Conservation (phyloP, 2,329 filamentous ascomycete genomes). For the Ascochyta rabiei region DNA sequence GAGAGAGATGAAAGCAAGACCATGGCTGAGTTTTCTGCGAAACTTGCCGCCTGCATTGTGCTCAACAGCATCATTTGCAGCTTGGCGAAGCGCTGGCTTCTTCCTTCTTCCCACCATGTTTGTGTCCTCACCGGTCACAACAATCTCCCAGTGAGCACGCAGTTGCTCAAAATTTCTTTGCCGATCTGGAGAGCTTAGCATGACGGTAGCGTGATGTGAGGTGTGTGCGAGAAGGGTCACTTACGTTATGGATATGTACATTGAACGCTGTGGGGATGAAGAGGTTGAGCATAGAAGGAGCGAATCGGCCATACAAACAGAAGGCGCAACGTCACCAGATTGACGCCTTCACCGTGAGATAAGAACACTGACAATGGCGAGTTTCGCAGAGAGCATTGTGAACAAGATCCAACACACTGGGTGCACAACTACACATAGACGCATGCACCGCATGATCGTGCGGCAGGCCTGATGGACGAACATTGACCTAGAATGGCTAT, state of each 20-base stretch:
- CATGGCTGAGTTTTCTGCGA: slow-evolving; percentile 42
- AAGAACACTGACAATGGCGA: no score
- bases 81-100: slow-evolving; percentile 23
- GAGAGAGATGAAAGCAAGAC: slow-evolving; percentile 42
- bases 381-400: neutral
- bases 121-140: slow-evolving; percentile 17
- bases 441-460: neutral
- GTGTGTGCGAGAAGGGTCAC: slow-evolving; percentile 14
- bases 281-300: slow-evolving; percentile 26
- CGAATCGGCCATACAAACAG: slow-evolving; percentile 11
- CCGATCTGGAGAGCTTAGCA: slow-evolving; percentile 45
- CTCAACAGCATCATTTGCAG: slow-evolving; percentile 10
- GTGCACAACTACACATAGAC: neutral
- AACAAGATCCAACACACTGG: neutral
- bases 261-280: slow-evolving; percentile 9
- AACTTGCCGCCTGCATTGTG: slow-evolving; percentile 32
- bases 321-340: slow-evolving; percentile 19
- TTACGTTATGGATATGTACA: slow-evolving; percentile 23
- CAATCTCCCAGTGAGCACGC: slow-evolving; percentile 43
- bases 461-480: neutral
- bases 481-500: neutral
- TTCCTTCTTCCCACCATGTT: slow-evolving; percentile 39
- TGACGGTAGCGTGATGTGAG: slow-evolving; percentile 27
- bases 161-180: slow-evolving; percentile 39
- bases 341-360: neutral